Evolutionary conservation across 345 rosid genomes (phyloP).

Genomic region (Hypericum androsaemum): DNA sequence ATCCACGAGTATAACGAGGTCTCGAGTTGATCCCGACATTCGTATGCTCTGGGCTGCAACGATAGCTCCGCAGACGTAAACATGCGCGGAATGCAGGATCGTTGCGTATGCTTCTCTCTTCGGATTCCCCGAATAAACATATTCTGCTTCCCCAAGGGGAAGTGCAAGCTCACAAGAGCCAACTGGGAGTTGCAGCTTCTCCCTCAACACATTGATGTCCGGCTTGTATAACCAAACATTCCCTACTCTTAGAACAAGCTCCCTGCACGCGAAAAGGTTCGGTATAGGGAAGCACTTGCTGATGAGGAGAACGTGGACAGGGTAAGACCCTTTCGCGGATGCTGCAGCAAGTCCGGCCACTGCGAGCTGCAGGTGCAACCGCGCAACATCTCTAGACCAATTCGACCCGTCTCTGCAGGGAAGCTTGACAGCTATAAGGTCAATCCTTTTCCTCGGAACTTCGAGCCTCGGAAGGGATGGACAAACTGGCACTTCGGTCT

Average conservation of each 20-base stretch:
- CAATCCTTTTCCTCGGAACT: slow-evolving; percentile 17
- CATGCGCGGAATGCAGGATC: slow-evolving; percentile 6
- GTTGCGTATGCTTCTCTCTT: slow-evolving; percentile 10
- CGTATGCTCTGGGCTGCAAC: slow-evolving; percentile 9
- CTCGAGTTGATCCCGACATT: background rate
- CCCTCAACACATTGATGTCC: slow-evolving; percentile 14
- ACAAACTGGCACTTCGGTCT: slow-evolving; percentile 20
- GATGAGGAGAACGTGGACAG: slow-evolving; percentile 20
- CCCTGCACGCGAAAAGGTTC: slow-evolving; percentile 22
- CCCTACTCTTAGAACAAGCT: slow-evolving; percentile 16
- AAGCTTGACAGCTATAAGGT: slow-evolving; percentile 22
- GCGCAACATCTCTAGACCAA: slow-evolving; percentile 25
- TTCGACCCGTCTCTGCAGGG: slow-evolving; percentile 21
- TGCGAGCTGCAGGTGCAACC: slow-evolving; percentile 24
- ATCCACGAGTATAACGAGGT: slow-evolving; percentile 6
- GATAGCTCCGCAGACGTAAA: slow-evolving; percentile 8
- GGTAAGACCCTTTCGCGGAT: slow-evolving; percentile 22
- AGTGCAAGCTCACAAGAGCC: slow-evolving; percentile 29
- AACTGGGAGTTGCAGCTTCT: slow-evolving; percentile 21
- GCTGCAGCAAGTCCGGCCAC: slow-evolving; percentile 20
- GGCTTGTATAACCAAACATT: slow-evolving; percentile 27
- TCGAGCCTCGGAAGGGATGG: slow-evolving; percentile 20
- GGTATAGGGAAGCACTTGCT: slow-evolving; percentile 18
- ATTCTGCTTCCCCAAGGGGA: slow-evolving; percentile 30
- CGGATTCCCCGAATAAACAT: slow-evolving; percentile 41